phyloP scores from a whole-genome alignment of 2,329 filamentous ascomycete genomes.

The Coniosporium uncinatum region DNA sequence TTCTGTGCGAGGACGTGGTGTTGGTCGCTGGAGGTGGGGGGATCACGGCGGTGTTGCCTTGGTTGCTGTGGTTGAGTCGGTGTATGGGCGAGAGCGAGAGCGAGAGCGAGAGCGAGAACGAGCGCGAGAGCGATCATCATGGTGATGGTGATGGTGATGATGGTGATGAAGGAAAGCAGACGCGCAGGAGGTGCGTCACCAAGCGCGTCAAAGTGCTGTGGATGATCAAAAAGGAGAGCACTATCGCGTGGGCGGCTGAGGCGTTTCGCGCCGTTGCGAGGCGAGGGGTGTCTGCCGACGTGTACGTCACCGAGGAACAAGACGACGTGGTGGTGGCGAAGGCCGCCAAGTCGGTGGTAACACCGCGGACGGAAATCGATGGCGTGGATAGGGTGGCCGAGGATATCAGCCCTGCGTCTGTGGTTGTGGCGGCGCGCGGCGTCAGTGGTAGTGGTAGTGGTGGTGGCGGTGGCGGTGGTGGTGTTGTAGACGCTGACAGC shows the following conservation, averaged over 20 bases:
- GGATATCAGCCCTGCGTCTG: too few relatives aligned
- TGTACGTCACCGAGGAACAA: neutral
- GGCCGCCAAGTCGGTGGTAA: too few relatives aligned
- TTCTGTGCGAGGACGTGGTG: constrained; percentile 10
- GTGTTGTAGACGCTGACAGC: too few relatives aligned
- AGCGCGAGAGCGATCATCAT: too few relatives aligned
- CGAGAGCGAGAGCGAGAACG: too few relatives aligned
- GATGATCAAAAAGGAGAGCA: constrained; percentile 7
- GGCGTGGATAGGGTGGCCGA: neutral
- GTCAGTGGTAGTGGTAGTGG: neutral
- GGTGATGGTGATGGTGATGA: too few relatives aligned
- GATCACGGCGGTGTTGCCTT: constrained; percentile 11
- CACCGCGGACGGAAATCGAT: too few relatives aligned
- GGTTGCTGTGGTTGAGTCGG: constrained; percentile 7
- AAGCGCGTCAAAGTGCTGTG: constrained; percentile 9
- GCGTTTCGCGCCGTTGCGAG: neutral
- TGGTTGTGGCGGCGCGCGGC: too few relatives aligned
- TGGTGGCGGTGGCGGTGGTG: too few relatives aligned
- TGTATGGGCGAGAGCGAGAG: constrained; percentile 3
- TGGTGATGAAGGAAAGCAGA: too few relatives aligned
- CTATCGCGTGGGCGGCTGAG: constrained; percentile 1
- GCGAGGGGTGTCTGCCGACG: neutral
- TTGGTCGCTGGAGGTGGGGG: constrained; percentile 14
- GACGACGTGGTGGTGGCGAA: too few relatives aligned
- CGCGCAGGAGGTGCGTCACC: too few relatives aligned